Percentiles rank a stretch among this genome's conserved stretches.
Conservation (phyloP, 208 protist genomes). For the Wallacemonas sp. region DNA sequence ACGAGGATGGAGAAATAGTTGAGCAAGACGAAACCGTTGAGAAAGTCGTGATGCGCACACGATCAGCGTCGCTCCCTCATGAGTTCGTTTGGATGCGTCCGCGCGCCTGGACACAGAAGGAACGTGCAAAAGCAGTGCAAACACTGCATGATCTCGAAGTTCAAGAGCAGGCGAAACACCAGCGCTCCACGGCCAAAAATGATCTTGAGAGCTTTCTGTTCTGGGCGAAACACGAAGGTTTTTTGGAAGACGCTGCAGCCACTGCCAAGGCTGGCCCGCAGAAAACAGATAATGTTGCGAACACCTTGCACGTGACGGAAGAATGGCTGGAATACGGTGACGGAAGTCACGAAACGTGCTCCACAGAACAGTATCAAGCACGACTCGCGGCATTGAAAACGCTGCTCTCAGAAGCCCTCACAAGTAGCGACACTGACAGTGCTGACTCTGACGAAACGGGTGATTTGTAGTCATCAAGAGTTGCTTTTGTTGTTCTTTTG, state of each 20-base stretch:
- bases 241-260: conserved; percentile 48
- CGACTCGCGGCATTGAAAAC: conserved; percentile 45
- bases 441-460: neutral
- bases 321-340: conserved; percentile 84
- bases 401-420: conserved; percentile 25
- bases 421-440: neutral
- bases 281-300: conserved; percentile 32
- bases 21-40: conserved; percentile 22
- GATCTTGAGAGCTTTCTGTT: conserved; percentile 83
- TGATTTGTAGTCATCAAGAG: conserved; percentile 1
- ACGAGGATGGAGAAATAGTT: conserved; percentile 16
- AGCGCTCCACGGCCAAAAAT: conserved; percentile 69
- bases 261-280: conserved; percentile 15
- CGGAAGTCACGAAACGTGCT: conserved; percentile 58
- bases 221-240: conserved; percentile 67
- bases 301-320: conserved; percentile 27
- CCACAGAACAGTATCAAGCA: conserved; percentile 47
- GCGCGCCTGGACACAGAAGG: conserved; percentile 29
- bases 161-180: conserved; percentile 62
- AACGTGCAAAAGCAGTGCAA: conserved; percentile 20
- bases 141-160: conserved; percentile 52
- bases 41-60: conserved; percentile 40
- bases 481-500: too few species aligned
- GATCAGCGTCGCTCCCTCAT: conserved; percentile 21
- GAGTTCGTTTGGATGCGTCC: conserved; percentile 45